Base-by-base conservation (phyloP, 495 filamentous ascomycete species). In the Bacidia gigantensis region DNA sequence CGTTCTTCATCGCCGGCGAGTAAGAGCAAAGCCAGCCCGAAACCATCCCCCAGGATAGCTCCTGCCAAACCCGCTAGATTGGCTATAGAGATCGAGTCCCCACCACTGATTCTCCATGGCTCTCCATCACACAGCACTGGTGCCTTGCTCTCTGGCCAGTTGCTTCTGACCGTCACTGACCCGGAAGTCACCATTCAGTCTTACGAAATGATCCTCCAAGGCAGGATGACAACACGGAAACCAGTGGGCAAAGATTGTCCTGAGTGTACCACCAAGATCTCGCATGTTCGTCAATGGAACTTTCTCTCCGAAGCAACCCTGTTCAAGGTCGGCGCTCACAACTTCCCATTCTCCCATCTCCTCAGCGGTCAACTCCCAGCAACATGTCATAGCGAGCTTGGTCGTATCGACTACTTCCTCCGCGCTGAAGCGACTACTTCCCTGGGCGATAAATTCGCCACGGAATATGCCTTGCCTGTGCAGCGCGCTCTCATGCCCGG, bases 331-430 rank as follows among this genome's bases (percentile, higher is more conserved):
- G 86, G 83, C 49, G 64, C 74, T 7, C 87, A 95, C 63, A 74
- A 78, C 35, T 93, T 89, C 64, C 92, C 92, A n/a, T 95, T 96
- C 71, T 89, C 84, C 59, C 83, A 89, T 51, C 70, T 97, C 21
- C 71, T 99, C 38, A 86, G 86, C 0, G 93, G 93, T 5, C 76
- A 93, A 56, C 73, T 95, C 2, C 92, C 92, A 3, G 85, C 87
- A 3, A 84, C 79, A 41, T 85, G 85, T 60, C 80, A 86, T 62
- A 83, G 83, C 49, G 58, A 74, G 0, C 70, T 99, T 18, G 79
- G 80, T 5, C 71, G 72, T 32, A 78, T 97, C 35, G 78, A 86
- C 54, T 99, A 99, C 65, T 73, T 73, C 58, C 80, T 99, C 50
- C 69, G 72, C 43, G 87, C 83, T n/a, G 75, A 77, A n/a, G 88